These are phyloP conservation scores for Phaffia tasmanica DNA, from an alignment of 768 basidiomycete genomes.

Conservation along the genomic window DNA sequence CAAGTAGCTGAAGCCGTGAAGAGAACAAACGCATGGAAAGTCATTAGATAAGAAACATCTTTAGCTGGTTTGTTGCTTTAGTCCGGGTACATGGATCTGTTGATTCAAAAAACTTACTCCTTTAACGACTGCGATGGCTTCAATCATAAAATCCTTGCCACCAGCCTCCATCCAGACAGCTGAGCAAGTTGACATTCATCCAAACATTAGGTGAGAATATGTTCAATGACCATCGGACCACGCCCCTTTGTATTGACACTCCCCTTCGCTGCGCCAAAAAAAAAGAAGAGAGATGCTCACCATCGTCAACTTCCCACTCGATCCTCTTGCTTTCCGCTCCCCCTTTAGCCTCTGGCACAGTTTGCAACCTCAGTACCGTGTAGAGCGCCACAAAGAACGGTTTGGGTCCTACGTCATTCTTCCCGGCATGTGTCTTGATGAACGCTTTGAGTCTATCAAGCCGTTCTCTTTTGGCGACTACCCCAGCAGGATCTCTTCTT, in stretches of 20 bases:
- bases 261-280: background rate
- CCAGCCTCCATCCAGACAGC: slow-evolving; percentile 28
- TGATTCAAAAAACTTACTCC: slow-evolving; percentile 11
- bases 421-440: slow-evolving; percentile 16
- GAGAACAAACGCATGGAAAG: background rate
- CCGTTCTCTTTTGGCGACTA: slow-evolving; percentile 16
- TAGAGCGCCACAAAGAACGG: slow-evolving; percentile 16
- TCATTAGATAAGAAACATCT: background rate
- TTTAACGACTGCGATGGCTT: slow-evolving; percentile 25
- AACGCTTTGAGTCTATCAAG: slow-evolving; percentile 15
- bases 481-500: slow-evolving; percentile 11
- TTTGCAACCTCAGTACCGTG: slow-evolving; percentile 19
- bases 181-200: background rate
- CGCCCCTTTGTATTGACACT: too few species aligned
- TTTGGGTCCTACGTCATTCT: slow-evolving; percentile 22
- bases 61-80: background rate
- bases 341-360: slow-evolving; percentile 16
- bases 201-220: too few species aligned
- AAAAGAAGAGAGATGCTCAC: slow-evolving; percentile 6
- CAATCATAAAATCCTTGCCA: slow-evolving; percentile 26
- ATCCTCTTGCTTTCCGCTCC: slow-evolving; percentile 16
- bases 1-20: slow-evolving; percentile 10
- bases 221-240: too few species aligned
- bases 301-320: slow-evolving; percentile 27
- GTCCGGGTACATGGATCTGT: background rate